Base-by-base conservation (phyloP, 805 yeast species). In the Pichia phayaonensis region DNA sequence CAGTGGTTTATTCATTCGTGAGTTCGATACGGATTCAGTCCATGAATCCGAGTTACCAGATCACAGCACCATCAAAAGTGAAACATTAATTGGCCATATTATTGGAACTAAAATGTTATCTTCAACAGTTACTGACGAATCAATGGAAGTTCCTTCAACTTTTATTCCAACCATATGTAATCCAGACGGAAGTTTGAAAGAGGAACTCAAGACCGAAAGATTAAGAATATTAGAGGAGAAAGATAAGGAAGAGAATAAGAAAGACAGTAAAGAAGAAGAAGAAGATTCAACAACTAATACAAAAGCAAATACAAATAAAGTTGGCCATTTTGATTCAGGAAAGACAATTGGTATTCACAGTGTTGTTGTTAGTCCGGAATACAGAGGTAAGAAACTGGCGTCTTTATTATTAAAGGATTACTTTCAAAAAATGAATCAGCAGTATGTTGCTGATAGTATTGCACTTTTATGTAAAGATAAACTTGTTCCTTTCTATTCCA, bases 381-480 rank as follows among this genome's bases (percentile, higher is more conserved):
- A 81, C 75, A 88, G 84, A 64, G 87, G 90, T 52, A 78, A 81
- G 67, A 87, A 86, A 62, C 72, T 94, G 52, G 98, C 95, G 10
- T 80, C 95, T 15, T 72, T 90, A 52, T 70, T 92, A 61, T 68
- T 92, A 60, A 89, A 86, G 58, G 99, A 92, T 68, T 94, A 87
- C 69, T 77, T 90, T 54, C 97, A 94, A 67, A 87, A 92, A 63
- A 72, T 92, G 66, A 80, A 88, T 45, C 89, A 89, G 64, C 95
- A 90, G 64, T 88, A 83, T 58, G 82, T 89, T 54, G 97, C 94
- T 44, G 86, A 82, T 59, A 77, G 80, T 60, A 81, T 92, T 46
- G 78, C 82, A 8, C 72, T 92, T 31, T 76, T 92, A 53, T 86
- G 90, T 29, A 89, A 86, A 61, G 76, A 80, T 45, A 71, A 75